phyloP scores from a whole-genome alignment of 2,329 filamentous ascomycete genomes.

The Ophiostoma himal-ulmi region DNA sequence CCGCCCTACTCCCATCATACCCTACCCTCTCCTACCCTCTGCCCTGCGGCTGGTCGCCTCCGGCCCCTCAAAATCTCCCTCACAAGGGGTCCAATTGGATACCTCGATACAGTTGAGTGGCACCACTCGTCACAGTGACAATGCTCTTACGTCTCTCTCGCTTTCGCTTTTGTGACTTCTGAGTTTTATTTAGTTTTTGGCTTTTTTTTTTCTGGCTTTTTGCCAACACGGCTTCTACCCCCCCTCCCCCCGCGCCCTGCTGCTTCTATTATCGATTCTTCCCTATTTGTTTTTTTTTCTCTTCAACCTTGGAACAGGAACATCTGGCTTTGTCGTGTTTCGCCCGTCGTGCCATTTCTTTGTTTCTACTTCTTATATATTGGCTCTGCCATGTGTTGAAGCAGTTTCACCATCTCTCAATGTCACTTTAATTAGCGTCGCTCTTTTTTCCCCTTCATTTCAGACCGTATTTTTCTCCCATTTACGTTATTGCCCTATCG shows the following conservation, averaged over 20 bases:
- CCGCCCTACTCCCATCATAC: conserved; percentile 18
- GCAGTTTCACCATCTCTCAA: neutral
- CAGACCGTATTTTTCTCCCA: neutral
- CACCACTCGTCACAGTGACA: conserved; percentile 16
- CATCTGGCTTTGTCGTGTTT: neutral
- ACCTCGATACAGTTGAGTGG: conserved; percentile 7
- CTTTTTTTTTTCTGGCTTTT: neutral
- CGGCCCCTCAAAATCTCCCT: conserved; percentile 17
- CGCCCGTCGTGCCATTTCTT: neutral
- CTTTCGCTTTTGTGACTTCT: neutral
- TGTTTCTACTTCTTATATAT: conserved; percentile 1
- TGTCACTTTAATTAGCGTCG: neutral
- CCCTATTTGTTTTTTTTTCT: neutral
- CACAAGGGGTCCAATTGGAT: conserved; percentile 14
- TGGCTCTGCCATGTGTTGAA: neutral
- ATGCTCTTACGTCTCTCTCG: neutral
- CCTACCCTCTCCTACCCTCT: conserved; percentile 6
- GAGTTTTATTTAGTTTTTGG: neutral
- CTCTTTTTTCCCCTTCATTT: neutral
- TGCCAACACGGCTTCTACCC: conserved; percentile 10
- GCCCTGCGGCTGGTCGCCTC: conserved; percentile 3
- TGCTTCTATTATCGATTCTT: neutral
- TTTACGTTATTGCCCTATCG: neutral
- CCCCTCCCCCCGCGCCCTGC: neutral
- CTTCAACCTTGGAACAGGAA: neutral